These are phyloP conservation scores for Alternaria sp. DNA, from an alignment of 2,329 filamentous ascomycete genomes.

Conservation along the genomic window DNA sequence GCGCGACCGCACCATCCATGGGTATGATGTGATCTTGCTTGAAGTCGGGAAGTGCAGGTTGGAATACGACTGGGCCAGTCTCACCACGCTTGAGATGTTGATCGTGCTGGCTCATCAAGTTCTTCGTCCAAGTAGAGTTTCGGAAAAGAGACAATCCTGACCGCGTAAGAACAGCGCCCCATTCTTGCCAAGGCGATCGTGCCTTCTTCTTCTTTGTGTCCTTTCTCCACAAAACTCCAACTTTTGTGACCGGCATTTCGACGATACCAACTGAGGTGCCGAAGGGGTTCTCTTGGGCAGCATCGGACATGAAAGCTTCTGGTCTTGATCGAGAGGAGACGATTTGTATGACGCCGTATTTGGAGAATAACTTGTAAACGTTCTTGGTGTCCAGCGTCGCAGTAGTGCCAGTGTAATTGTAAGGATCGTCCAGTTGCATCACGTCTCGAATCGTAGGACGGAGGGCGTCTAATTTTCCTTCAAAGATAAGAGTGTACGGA, in stretches of 20 bases:
- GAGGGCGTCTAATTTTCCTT: slow-evolving; percentile 82
- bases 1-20: slow-evolving; percentile 88
- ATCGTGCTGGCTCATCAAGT: slow-evolving; percentile 87
- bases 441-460: slow-evolving; percentile 90
- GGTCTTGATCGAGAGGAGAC: slow-evolving; percentile 92
- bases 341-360: slow-evolving; percentile 91
- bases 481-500: slow-evolving; percentile 92
- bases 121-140: slow-evolving; percentile 92
- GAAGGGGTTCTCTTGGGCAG: slow-evolving; percentile 82
- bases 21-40: slow-evolving; percentile 95
- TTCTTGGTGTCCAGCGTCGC: slow-evolving; percentile 79
- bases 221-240: slow-evolving; percentile 93
- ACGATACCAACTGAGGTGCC: slow-evolving; percentile 87
- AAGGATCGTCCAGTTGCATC: slow-evolving; percentile 90
- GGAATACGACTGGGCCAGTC: slow-evolving; percentile 83
- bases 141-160: slow-evolving; percentile 97
- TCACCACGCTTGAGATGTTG: slow-evolving; percentile 79
- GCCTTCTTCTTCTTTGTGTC: slow-evolving; percentile 93
- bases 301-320: slow-evolving; percentile 92
- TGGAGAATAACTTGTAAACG: slow-evolving; percentile 87
- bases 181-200: slow-evolving; percentile 97
- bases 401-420: slow-evolving; percentile 82
- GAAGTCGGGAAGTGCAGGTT: slow-evolving; percentile 87
- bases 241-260: slow-evolving; percentile 96
- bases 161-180: slow-evolving; percentile 95